Evolutionary conservation across 805 yeast genomes (phyloP), one percentile per base, ranked within the genome.

Genomic region (Candida succiphila): DNA sequence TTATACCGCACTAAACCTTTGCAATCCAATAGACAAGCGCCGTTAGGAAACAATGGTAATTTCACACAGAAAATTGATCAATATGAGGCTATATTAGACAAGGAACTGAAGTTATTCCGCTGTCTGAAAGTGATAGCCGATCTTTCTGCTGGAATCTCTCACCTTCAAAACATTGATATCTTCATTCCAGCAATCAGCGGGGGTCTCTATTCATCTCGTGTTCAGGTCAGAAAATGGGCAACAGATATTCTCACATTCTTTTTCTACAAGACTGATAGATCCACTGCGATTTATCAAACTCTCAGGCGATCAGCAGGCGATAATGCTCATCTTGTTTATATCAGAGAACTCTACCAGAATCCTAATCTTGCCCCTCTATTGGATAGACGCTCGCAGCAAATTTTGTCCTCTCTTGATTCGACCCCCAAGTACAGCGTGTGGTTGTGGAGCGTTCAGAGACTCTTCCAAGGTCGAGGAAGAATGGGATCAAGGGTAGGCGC

Each of bases 401-500:
- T 55, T 7, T 19, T 56, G 18, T 26, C 41, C 7, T 46, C 49
- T 23, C 34, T 41, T 4, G 44, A 60, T 25, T 42, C 43, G 13
- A 44, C 49, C 14, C 42, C 43, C 28, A 44, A 49, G 30, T 53
- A 51, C 31, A 63, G 58, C 33, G 55, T 54, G 1, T 58, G 62
- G 61, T 38, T 58, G 15, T 50, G 57, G 56, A 43, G 54, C 14
- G 44, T 47, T 15, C 38, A 47, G 18, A 34, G 58, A 20, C 35
- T 54, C 3, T 42, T 56, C 20, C 48, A 51, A 32, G 96, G 96
- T 3, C 69, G 88, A 44, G 97, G 97, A 7, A 80, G 76, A 46
- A 67, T 83, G 69, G 95, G 96, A 9, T 84, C 96, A 1, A 56
- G 80, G 46, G 97, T 89, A 7, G 96, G 96, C 2, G 95, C 96